Evolutionary conservation across 2,329 filamentous ascomycete genomes (phyloP).

Genomic region (Volutella citrinella): DNA sequence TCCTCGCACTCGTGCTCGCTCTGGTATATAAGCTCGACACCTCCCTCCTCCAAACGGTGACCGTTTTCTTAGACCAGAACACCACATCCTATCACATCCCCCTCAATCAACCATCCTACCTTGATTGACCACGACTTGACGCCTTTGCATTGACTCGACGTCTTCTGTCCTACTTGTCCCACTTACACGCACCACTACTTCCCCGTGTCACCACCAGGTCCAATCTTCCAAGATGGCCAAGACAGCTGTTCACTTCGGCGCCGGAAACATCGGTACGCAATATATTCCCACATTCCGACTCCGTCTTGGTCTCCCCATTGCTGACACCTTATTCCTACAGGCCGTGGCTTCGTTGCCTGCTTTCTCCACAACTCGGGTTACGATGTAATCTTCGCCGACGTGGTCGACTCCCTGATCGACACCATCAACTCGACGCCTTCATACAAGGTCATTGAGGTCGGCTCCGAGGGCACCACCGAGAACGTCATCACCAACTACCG

Average conservation of each 20-base stretch:
- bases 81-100: no score
- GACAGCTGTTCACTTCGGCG: conserved; percentile 81
- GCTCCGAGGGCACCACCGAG: conserved; percentile 73
- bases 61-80: no score
- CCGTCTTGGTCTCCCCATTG: background rate
- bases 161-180: no score
- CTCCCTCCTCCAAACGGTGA: no score
- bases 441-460: conserved; percentile 93
- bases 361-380: conserved; percentile 94
- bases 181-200: conserved; percentile 19
- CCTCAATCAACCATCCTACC: no score
- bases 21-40: no score
- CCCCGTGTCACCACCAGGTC: no score
- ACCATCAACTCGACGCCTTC: conserved; percentile 69
- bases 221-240: no score
- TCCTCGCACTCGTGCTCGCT: no score
- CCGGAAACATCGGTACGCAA: conserved; percentile 82
- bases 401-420: conserved; percentile 80
- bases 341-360: conserved; percentile 81
- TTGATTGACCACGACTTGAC: no score
- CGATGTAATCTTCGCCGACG: conserved; percentile 95
- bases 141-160: no score
- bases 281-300: conserved; percentile 14
- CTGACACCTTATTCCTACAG: conserved; percentile 26
- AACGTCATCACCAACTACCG: conserved; percentile 93